Evolutionary conservation across 1,139 yeast species (phyloP), one percentile per base, ranked within the genome.

Genomic region (Sugiyamaella pinicola): DNA sequence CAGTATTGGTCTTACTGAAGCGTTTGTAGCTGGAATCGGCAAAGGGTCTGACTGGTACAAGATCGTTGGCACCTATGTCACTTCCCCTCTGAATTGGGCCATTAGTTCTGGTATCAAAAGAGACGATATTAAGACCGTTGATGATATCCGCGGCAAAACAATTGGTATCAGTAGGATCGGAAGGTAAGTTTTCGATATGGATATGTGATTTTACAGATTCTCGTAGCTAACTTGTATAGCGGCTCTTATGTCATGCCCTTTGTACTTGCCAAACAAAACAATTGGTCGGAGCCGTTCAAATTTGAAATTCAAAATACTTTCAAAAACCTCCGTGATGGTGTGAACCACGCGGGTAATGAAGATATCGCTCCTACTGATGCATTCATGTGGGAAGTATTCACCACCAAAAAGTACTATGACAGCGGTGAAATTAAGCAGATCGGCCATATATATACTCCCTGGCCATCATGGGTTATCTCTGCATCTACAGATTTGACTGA

Each of bases 301-400:
- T 85, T 81, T 67, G 82, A 82, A 22, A 74, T 85, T 18, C 76
- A 84, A 58, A 76, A 84, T 61, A 87, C 80, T 58, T 90, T 90
- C 70, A 78, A 80, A 65, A 86, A 85, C 64, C 76, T 90, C 62
- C 77, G 97, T 58, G 88, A 82, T 55, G 84, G 91, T 1, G 97
- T 89, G 38, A 88, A 88, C 69, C 72, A 72, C 58, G 73, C 72
- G 55, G 76, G 72, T 9, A 74, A 69, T n/a, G 72, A 72, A 43
- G 49, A 46, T 7, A 29, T 47, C 17, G 68, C 71, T 33, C 69
- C 75, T 19, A 77, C 86, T 46, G 97, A 90, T 67, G 95, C 95
- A 1, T 90, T 90, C 70, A 87, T 90, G 96, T 90, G 97, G 97
- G 97, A 90, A 65, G 81, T 87, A 68, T 90, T 89, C 73, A 90